Conservation (phyloP, 345 rosid species). For the Excoecaria cochinchinensis region DNA sequence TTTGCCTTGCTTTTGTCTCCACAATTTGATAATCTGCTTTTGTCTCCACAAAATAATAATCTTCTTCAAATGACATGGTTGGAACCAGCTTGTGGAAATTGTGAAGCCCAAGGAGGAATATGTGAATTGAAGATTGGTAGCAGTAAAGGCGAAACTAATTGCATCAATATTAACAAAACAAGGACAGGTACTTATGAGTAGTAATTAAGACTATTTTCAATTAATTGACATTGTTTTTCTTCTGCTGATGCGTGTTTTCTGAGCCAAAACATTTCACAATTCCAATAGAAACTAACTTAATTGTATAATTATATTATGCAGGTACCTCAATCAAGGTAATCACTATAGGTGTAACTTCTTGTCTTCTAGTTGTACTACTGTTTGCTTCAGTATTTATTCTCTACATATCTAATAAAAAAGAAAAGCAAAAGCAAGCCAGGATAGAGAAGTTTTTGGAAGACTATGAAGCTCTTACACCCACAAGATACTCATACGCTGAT, state of each 20-base stretch:
- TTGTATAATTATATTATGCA: background rate
- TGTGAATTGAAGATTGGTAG: background rate
- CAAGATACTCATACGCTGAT: constrained; percentile 12
- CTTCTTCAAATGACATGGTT: constrained; percentile 8
- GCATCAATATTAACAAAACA: no score
- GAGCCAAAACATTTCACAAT: background rate
- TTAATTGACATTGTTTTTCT: background rate
- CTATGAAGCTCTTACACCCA: constrained; percentile 12
- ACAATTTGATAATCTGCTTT: no score
- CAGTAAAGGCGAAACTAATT: background rate
- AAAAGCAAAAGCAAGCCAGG: constrained; percentile 3
- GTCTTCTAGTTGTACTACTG: background rate
- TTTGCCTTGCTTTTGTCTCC: no score
- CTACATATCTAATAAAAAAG: background rate
- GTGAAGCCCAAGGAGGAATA: background rate
- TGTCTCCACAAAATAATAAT: no score
- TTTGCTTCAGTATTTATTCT: background rate
- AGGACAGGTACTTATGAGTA: no score
- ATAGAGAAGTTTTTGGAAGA: constrained; percentile 6
- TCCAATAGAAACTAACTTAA: no score
- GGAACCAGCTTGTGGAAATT: background rate
- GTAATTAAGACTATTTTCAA: background rate
- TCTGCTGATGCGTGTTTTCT: no score
- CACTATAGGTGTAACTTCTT: background rate
- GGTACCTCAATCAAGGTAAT: background rate